Conservation (phyloP, 2,329 filamentous ascomycete genomes). For the Tolypocladium endophyticum region DNA sequence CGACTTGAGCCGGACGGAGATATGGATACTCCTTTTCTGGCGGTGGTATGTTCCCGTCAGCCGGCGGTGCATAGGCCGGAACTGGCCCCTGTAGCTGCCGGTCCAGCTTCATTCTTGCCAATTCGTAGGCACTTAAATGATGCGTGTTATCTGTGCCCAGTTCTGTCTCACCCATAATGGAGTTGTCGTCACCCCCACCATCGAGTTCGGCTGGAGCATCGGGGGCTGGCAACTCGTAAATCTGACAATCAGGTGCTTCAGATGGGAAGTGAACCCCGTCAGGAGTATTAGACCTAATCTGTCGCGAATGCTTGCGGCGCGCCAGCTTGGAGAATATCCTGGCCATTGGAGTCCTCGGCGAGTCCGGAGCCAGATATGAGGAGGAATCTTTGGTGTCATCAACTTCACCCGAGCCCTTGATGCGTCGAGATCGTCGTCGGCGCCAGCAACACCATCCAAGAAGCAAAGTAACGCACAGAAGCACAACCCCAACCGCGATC, state of each 20-base stretch:
- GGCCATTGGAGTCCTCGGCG: conserved; percentile 13
- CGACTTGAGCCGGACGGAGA: conserved; percentile 1
- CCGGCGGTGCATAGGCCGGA: conserved; percentile 36
- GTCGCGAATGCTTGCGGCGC: conserved; percentile 22
- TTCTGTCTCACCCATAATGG: conserved; percentile 27
- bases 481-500: conserved; percentile 31
- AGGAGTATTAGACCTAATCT: conserved; percentile 8
- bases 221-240: conserved; percentile 41
- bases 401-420: conserved; percentile 10
- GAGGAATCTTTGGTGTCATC: conserved; percentile 26
- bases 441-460: conserved; percentile 23
- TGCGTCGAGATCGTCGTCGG: conserved; percentile 18
- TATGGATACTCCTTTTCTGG: conserved; percentile 19
- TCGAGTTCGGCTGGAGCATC: conserved; percentile 39
- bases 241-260: conserved; percentile 32
- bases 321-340: conserved; percentile 30
- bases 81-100: conserved; percentile 39
- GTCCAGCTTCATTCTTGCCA: conserved; percentile 38
- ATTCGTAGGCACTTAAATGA: conserved; percentile 37
- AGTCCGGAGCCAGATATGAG: conserved; percentile 17
- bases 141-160: conserved; percentile 28
- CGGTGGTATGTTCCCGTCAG: conserved; percentile 12
- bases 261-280: conserved; percentile 14
- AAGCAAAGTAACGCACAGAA: conserved; percentile 16
- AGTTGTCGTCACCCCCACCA: conserved; percentile 23